Percentiles rank a stretch among this genome's conserved stretches.
Conservation (phyloP, 352 stramenopile species). For the Phytophthora pinifolia region DNA sequence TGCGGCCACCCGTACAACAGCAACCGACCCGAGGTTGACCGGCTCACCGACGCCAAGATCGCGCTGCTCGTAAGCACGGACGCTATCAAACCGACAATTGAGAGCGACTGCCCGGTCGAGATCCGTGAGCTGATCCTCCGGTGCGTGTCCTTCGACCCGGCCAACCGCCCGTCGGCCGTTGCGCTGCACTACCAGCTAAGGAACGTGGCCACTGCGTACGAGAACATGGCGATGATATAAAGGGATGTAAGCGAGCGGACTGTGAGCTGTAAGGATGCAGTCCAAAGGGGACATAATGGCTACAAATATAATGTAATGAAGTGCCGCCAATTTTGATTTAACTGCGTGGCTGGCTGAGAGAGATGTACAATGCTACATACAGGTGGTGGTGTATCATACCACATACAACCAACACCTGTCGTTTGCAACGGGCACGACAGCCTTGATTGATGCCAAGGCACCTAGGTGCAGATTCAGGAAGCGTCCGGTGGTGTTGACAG, state of each 20-base stretch:
- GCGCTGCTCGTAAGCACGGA: conserved; percentile 50
- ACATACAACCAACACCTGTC: not conserved
- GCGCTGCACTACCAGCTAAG: conserved; percentile 63
- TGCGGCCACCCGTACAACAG: conserved; percentile 38
- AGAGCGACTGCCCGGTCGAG: conserved; percentile 40
- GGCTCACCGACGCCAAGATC: conserved; percentile 41
- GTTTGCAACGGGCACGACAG: not conserved
- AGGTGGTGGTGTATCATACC: too few relatives aligned
- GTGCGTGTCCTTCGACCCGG: conserved; percentile 45
- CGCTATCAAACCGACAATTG: conserved; percentile 47
- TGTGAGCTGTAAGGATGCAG: not conserved
- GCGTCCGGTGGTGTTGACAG: too few relatives aligned
- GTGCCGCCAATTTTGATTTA: conserved; percentile 3
- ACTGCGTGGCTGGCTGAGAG: too few relatives aligned
- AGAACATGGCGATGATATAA: conserved; percentile 20
- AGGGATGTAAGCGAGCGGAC: not conserved
- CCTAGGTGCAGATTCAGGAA: too few relatives aligned
- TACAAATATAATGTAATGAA: conserved; percentile 5
- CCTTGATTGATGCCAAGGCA: too few relatives aligned
- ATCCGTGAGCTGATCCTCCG: conserved; percentile 43
- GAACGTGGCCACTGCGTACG: conserved; percentile 23
- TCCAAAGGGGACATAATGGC: conserved; percentile 1
- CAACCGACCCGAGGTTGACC: conserved; percentile 19
- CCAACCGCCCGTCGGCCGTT: conserved; percentile 47
- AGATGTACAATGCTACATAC: too few relatives aligned